Evolutionary conservation across 1,284 basidiomycete genomes (phyloP), one percentile per base, ranked within the genome.

Genomic region (Marasmius tenuissimus): DNA sequence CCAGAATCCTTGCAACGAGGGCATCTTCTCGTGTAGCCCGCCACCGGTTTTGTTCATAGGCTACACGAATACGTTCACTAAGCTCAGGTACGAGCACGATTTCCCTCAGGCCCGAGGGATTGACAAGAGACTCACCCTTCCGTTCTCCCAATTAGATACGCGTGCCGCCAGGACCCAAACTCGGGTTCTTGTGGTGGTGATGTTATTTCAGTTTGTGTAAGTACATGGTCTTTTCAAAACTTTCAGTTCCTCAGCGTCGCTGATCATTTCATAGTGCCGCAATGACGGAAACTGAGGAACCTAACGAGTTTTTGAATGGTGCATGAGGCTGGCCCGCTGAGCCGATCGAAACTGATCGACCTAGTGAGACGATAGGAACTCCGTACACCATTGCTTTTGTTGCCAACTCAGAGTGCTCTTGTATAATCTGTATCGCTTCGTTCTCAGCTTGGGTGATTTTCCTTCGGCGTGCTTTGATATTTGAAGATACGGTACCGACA

Each of bases 141-240:
- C 5, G 6, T 42, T 6, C 48, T 40, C 12, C 54, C 38, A 14
- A 22, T 16, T 55, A 73, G 71, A 34, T 73, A 73, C 39, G 57
- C 66, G 18, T 73, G 71, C 62, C 68, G 71, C 48, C 54, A 48
- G 2, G 71, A 73, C 58, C 59, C 67, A 12, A 68, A 66, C 61
- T 69, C 71, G 40, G 71, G 66, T 1, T n/a, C 1, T 5, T 72
- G 71, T 58, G 70, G 69, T 20, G 63, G 58, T 37, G 67, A 68
- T 62, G 57, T 64, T 33, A 70, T 73, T 35, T 72, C 71, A 16
- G 70, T 72, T 60, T 73, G 71, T 60, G 70, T 72, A 62, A 63
- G 70, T 68, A 6, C 14, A 22, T 47, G 27, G 33, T 22, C 54
- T 54, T 14, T 12, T 3, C 14, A 2, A 27, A 4, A 27, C 4